phyloP scores from a whole-genome alignment of 148 eudicot species.

The Silene conica region DNA sequence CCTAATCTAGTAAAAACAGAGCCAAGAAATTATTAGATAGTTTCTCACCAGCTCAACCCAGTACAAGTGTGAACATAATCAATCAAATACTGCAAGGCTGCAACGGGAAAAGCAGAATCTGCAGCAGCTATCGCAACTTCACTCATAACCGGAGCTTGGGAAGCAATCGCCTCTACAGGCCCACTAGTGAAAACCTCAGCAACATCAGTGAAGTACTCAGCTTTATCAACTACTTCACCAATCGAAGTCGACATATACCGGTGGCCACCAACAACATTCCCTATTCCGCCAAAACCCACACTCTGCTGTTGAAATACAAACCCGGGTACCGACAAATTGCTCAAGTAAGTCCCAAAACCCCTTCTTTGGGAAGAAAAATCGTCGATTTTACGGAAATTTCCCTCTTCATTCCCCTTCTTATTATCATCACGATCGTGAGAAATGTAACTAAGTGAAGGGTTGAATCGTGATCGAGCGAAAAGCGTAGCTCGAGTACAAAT shows the following conservation, averaged over 20 bases:
- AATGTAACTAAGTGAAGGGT: constrained; percentile 44
- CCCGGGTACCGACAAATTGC: constrained; percentile 21
- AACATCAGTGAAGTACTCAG: constrained; percentile 45
- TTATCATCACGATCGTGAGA: constrained; percentile 35
- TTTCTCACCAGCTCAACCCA: constrained; percentile 64
- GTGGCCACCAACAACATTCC: constrained; percentile 23
- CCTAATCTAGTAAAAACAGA: constrained; percentile 3
- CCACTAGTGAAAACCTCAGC: constrained; percentile 44
- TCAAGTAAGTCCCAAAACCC: constrained; percentile 30
- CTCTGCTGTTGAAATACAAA: constrained; percentile 18
- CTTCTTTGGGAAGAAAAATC: constrained; percentile 30
- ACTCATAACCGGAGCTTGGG: constrained; percentile 46
- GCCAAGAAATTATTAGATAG: background rate
- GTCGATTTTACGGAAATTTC: constrained; percentile 8
- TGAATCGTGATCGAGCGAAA: constrained; percentile 34
- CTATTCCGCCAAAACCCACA: constrained; percentile 21
- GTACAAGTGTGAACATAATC: constrained; percentile 60
- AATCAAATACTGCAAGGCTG: constrained; percentile 72
- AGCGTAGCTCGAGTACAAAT: constrained; percentile 52
- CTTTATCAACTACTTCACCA: constrained; percentile 39
- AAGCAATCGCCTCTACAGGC: constrained; percentile 43
- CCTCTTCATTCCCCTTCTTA: constrained; percentile 25
- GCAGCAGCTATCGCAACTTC: constrained; percentile 92
- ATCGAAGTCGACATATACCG: constrained; percentile 57
- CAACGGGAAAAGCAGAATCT: constrained; percentile 77